Percentiles rank a stretch among this genome's conserved stretches.
Evolutionary conservation across 805 yeast genomes (phyloP).

Genomic region (Wickerhamomyces canadensis): DNA sequence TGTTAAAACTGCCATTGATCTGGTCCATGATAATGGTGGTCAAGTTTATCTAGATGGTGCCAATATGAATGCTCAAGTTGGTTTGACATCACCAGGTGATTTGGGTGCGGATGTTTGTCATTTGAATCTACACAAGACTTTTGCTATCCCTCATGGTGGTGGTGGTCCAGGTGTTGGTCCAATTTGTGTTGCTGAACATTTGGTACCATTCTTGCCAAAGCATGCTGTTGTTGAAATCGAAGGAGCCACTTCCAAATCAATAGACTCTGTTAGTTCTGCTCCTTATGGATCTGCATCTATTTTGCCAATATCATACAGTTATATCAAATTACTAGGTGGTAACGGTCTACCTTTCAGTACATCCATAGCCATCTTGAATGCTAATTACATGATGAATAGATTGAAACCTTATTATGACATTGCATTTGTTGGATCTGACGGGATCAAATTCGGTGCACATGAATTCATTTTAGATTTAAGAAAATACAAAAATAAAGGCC

Average conservation of each 20-base stretch:
- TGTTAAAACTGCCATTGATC: conserved; percentile 76
- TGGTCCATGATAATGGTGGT: conserved; percentile 83
- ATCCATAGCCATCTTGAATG: conserved; percentile 85
- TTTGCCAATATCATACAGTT: conserved; percentile 89
- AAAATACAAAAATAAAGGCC: conserved; percentile 69
- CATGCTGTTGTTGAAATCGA: conserved; percentile 56
- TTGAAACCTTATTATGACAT: conserved; percentile 68
- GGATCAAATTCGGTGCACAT: conserved; percentile 83
- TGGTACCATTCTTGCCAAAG: conserved; percentile 75
- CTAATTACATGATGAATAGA: conserved; percentile 88
- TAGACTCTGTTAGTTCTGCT: conserved; percentile 82
- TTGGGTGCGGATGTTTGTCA: conserved; percentile 98
- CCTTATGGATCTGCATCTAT: conserved; percentile 95
- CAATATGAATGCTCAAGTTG: conserved; percentile 98
- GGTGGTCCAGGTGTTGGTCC: conserved; percentile 99
- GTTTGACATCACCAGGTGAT: conserved; percentile 95
- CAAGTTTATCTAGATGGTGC: conserved; percentile 98
- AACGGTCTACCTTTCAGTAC: conserved; percentile 81
- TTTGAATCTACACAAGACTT: conserved; percentile 92
- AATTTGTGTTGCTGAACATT: conserved; percentile 82
- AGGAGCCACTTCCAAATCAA: conserved; percentile 40
- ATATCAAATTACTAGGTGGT: conserved; percentile 91
- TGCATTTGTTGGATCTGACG: conserved; percentile 61
- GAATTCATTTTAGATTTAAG: conserved; percentile 92
- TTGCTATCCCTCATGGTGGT: conserved; percentile 98